Evolutionary conservation across 305 asterid species (phyloP).

Genomic region (Solanum hybrid): DNA sequence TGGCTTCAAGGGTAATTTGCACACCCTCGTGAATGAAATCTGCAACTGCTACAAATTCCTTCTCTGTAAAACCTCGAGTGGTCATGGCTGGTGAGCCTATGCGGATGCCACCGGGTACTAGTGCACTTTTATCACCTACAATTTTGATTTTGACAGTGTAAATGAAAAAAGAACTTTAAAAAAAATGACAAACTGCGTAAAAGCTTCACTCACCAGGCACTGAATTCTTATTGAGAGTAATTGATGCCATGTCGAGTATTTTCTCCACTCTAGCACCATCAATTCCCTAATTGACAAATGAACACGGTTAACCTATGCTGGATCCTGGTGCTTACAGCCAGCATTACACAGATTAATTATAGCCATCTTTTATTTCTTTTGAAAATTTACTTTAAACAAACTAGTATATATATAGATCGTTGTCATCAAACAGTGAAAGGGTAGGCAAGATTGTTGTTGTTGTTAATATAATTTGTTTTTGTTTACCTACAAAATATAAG

Average conservation of each 20-base stretch:
- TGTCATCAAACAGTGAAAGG: neutral
- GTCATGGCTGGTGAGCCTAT: constrained; percentile 98
- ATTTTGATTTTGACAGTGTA: neutral
- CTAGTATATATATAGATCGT: neutral
- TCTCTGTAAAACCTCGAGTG: constrained; percentile 68
- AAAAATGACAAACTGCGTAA: neutral
- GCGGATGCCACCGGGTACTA: constrained; percentile 96
- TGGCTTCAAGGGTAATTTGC: constrained; percentile 67
- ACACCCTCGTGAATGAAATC: constrained; percentile 90
- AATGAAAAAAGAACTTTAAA: neutral
- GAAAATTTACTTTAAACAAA: neutral
- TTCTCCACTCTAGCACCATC: constrained; percentile 97
- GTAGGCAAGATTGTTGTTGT: neutral
- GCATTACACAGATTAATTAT: neutral
- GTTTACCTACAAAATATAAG: neutral
- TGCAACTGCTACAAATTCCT: constrained; percentile 56
- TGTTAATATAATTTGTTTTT: neutral
- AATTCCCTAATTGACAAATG: constrained; percentile 41
- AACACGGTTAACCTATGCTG: neutral
- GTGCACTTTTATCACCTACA: constrained; percentile 84
- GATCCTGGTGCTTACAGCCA: neutral
- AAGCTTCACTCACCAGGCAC: constrained; percentile 60
- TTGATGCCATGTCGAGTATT: constrained; percentile 91
- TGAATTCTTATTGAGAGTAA: constrained; percentile 88
- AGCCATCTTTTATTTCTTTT: neutral